Evolutionary conservation across 352 stramenopile genomes (phyloP), one percentile per base, ranked within the genome.

Genomic region (Phytophthora cactorum): DNA sequence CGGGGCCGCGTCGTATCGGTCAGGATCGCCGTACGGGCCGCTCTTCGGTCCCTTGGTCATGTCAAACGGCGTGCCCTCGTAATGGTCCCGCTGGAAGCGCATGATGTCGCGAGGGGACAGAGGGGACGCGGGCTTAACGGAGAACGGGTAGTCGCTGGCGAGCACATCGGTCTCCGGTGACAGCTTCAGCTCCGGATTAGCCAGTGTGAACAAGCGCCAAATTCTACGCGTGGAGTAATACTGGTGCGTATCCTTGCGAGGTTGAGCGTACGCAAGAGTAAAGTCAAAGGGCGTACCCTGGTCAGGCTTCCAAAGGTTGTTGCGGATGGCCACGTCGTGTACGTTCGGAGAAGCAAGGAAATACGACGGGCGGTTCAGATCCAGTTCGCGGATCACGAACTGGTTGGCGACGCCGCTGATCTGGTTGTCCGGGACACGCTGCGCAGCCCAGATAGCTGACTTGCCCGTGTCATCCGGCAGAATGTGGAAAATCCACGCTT

Each of bases 401-500:
- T 97, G 88, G 73, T 99, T 99, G 9, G 93, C 93, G 3, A 99
- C 87, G 10, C 74, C 88, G 25, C 75, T 81, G 17, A 96, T 80
- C 64, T 98, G 83, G 63, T 92, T 80, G 41, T 97, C 87, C 0
- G 88, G 89, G 1, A 99, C 83, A 32, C 90, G 89, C 81, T 99
- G 92, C 12, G 96, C 96, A 9, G 84, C 95, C 95, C 95, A 99
- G 52, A 98, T 81, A 7, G 94, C 95, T n/a, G 84, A 96, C 44
- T 79, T 84, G 5, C 93, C 91, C 10, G 94, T 98, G 54, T 97
- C 92, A 64, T 99, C 95, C 0, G 95, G 89, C 36, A 98, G 59
- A 47, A 99, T 97, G 72, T 99, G 96, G 72, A 99, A 98, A 51
- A 99, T 90, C 95, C 95, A 99, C 32, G 84, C 92, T 60, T 99